Base-by-base conservation (phyloP, 2,329 filamentous ascomycete genomes). In the Neofusicoccum laricinum region DNA sequence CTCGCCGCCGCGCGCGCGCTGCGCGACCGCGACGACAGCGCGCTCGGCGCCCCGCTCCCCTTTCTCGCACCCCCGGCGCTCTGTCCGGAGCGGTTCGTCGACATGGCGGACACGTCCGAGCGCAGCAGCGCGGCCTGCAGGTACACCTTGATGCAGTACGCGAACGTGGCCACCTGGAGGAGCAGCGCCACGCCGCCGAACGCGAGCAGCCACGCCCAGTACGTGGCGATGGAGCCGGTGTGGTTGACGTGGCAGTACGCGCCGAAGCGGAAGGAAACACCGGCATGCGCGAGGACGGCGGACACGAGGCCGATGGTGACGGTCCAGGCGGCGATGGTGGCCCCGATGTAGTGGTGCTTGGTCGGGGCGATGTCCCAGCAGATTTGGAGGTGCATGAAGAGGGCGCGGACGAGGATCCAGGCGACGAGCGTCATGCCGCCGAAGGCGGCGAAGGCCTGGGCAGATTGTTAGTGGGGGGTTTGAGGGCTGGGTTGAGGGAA, bases 301-400 rank as follows among this genome's bases (percentile, higher is more conserved):
- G 88, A 83, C 67, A 96, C 86, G 40, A 92, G 91, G 17, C 92
- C 78, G 30, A 88, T 83, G 2, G 93, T 92, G 51, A 98, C 84
- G 17, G 90, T 90, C 91, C 94, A 97, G 67, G 95, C 95, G 11
- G 88, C 80, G 15, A 85, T 83, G 72, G 97, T 88, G 2, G 94
- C 88, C 69, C 86, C 85, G 82, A 92, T 92, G 87, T 97, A 97
- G 78, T 97, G 98, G 71, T 85, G 90, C 49, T 88, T 86, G 41
- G 94, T 95, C 2, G 96, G 91, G 6, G 94, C 88, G 40, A 95
- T 85, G 76, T 98, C 93, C 95, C 95, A 99, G 81, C 93, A 97
- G 69, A 99, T 97, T 77, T 98, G 95, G 25, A 99, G 87, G 77
- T 99, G 95, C 71, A 99, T 89, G 4, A 93, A 96, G 40, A 98